Base-by-base conservation (phyloP, 2,329 filamentous ascomycete species). In the Fusarium robinianum region DNA sequence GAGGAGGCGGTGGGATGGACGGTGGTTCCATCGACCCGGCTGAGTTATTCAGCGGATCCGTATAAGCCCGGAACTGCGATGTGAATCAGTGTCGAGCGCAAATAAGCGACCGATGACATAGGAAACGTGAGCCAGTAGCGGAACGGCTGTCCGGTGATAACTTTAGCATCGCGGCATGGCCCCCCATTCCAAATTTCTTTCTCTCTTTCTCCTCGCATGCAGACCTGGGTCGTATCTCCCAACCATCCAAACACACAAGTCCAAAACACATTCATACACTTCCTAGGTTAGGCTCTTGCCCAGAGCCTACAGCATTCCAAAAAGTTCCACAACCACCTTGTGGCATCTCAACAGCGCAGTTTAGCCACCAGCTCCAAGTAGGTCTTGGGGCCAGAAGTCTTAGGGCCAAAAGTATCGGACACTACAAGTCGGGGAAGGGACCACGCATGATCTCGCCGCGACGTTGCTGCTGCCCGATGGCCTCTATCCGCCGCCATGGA, bases 21-120 rank as follows among this genome's bases (percentile, higher is more conserved):
- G 79, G 81, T 32, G 78, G 80, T 44, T 77, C 75, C 57, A 81
- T 67, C 16, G 76, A 75, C 26, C 60, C 40, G 64, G 69, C 59
- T 57, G 67, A 44, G 68, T 73, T 69, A 62, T 76, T 79, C 37
- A 79, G 63, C 10, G 76, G 72, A 56, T 81, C 78, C 24, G 78
- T 79, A 55, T 81, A 82, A 11, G 78, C 73, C 51, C 79, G 80
- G 62, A 83, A 83, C 80, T 83, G 55, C 35, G 57, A 38, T 44
- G 50, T 42, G 54, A 27, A 46, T 58, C 37, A 61, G 56, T 41
- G 48, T 44, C 46, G 53, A 54, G 42, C 42, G 39, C 29, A 40
- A 49, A 26, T 40, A 18, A 38, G 35, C 44, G 40, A 55, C 51
- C 44, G 42, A 43, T 29, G 46, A 57, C 56, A 58, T 51, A 63